Evolutionary conservation across 257 asterid species (phyloP), one percentile per base, ranked within the genome.

Genomic region (Scutellaria baicalensis): DNA sequence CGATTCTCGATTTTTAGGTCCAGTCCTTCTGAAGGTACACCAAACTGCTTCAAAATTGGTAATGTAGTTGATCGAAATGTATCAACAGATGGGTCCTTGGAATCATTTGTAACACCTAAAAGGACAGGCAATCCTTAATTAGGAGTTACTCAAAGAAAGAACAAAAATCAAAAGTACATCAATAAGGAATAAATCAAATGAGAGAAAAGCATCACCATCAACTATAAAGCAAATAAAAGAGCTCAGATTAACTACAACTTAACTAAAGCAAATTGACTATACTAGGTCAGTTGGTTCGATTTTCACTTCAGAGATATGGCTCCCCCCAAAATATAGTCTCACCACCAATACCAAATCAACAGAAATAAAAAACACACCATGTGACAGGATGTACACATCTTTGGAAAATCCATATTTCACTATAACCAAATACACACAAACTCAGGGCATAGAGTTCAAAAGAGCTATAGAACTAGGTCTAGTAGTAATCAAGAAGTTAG

Each of bases 61-160:
- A 89, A 64, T 6, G 95, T 86, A 12, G 95, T 72, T 13, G 95
- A 80, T 72, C 86, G 81, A 71, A 87, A 91, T 33, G 96, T 93
- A 82, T 93, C 99, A 67, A 91, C 88, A 43, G 95, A 89, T 44
- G 95, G 96, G 68, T 93, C 99, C 85, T 80, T 84, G 35, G 96
- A 51, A 76, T 93, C 97, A 79, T 93, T 89, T 71, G 99, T 93
- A 64, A 93, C 81, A 59, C 97, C 99, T 93, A 70, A 65, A 49
- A 54, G 44, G 39, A 45, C 38, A 62, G 17, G 58, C 33, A 68
- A 16, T 42, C 54, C 27, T 39, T 35, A 38, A 62, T 51, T 50
- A 44, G 13, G 18, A 71, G 57, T 21, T 21, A 36, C 21, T 60
- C 58, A 70, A 55, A 58, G 44, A 23, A 23, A 63, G 68, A 56